Evolutionary conservation across 2,329 filamentous ascomycete species (phyloP), one percentile per base, ranked within the genome.

Genomic region (Phaeosphaeriaceae sp.): DNA sequence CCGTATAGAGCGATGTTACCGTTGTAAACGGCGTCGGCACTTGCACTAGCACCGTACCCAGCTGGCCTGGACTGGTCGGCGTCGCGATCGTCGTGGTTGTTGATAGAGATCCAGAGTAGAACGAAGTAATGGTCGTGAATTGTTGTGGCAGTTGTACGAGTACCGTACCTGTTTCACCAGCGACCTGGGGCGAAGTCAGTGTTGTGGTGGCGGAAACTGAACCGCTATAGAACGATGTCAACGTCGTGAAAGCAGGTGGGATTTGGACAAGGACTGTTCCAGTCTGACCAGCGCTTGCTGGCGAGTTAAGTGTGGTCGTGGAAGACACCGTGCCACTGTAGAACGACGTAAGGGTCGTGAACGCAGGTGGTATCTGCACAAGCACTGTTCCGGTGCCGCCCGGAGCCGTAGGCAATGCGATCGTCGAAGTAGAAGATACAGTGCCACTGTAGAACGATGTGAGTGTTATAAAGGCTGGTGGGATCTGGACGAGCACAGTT

Each of bases 91-190:
- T 53, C 11, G 24, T 46, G 7, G 44, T 47, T 11, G 21, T 17
- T 3, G 33, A 17, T 6, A 21, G 4, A 20, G 21, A 17, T 10
- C 44, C 51, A 22, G 31, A 24, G n/a, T 48, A 54, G 3, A 48
- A 33, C 10, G 21, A n/a, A 20, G 33, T 24, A 4, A 48, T 27
- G 9, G 51, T 54, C 3, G 31, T 48, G 24, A 24, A 54, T 3
- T 10, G 7, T 19, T 44, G 24, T 24, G 50, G 51, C 6, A 48
- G 15, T 2, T 47, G 20, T 13, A 54, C 51, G 10, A 47, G 15
- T 3, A 54, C 44, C 7, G 51, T 54, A 24, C 51, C 51, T 19
- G 33, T 54, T 25, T 53, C 44, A 15, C 52, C 52, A 33, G 25
- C 31, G 1, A 15, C n/a, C 10, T 4, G 31, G n/a, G 52, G 44